phyloP scores from a whole-genome alignment of 2,329 filamentous ascomycete species.

The Cordyceps tenuipes region DNA sequence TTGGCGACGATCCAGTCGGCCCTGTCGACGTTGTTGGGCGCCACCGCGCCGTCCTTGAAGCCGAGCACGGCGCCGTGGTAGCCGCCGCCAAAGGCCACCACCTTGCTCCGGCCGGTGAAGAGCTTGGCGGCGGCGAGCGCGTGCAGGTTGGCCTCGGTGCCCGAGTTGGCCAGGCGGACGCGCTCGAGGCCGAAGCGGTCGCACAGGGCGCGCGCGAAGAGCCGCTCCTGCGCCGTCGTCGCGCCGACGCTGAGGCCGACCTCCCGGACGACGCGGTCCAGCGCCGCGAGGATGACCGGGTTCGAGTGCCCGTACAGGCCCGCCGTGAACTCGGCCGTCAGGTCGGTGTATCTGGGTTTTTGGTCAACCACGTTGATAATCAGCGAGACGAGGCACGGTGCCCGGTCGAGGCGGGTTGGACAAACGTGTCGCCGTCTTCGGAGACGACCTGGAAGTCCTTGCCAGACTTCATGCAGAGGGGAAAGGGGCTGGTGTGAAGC shows the following conservation, averaged over 20 bases:
- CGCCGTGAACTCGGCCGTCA: constrained; percentile 56
- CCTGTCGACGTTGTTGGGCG: constrained; percentile 38
- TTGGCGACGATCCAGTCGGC: constrained; percentile 50
- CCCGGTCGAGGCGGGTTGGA: background rate
- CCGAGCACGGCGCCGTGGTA: constrained; percentile 30
- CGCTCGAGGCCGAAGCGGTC: constrained; percentile 46
- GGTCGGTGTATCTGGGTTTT: constrained; percentile 42
- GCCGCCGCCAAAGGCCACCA: constrained; percentile 42
- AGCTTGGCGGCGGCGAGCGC: constrained; percentile 46
- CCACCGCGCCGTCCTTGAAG: constrained; percentile 26
- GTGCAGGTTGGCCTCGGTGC: constrained; percentile 57
- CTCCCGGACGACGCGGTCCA: constrained; percentile 35
- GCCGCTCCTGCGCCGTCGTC: constrained; percentile 41
- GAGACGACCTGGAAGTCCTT: constrained; percentile 29
- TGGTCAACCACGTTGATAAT: background rate
- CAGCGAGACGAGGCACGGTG: background rate
- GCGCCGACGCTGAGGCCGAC: constrained; percentile 48
- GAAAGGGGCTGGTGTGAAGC: constrained; percentile 36
- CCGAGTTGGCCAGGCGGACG: constrained; percentile 56
- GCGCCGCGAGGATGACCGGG: constrained; percentile 40
- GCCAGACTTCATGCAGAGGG: constrained; percentile 31
- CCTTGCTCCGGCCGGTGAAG: constrained; percentile 35
- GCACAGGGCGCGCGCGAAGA: constrained; percentile 44
- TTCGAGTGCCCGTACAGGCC: constrained; percentile 60
- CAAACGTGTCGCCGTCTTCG: constrained; percentile 31